phyloP scores from a whole-genome alignment of 305 asterid species.

The Fraxinus sp. region DNA sequence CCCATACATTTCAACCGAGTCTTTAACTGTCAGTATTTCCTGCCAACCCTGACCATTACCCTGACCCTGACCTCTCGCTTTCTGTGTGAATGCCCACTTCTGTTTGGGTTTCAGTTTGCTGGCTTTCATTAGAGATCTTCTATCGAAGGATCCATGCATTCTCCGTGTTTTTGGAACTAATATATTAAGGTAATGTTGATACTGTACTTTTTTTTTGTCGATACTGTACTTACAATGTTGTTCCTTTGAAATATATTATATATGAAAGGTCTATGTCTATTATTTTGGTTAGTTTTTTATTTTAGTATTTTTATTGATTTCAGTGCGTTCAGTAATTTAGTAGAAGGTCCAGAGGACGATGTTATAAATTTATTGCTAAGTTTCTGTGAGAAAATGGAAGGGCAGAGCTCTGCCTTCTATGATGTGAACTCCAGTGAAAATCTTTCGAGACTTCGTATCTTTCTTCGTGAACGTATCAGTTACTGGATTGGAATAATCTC shows the following conservation, averaged over 20 bases:
- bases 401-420: slow-evolving; percentile 39
- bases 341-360: slow-evolving; percentile 57
- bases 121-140: slow-evolving; percentile 58
- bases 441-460: slow-evolving; percentile 39
- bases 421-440: slow-evolving; percentile 44
- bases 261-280: slow-evolving; percentile 5
- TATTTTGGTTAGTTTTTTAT: slow-evolving; percentile 10
- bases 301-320: slow-evolving; percentile 35
- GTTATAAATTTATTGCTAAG: slow-evolving; percentile 57
- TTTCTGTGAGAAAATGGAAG: slow-evolving; percentile 65
- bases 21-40: neutral
- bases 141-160: slow-evolving; percentile 50
- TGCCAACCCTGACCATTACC: neutral
- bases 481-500: slow-evolving; percentile 51
- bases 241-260: slow-evolving; percentile 14
- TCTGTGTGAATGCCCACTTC: slow-evolving; percentile 25
- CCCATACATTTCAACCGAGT: slow-evolving; percentile 20
- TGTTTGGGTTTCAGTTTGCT: slow-evolving; percentile 57
- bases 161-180: slow-evolving; percentile 49
- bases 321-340: slow-evolving; percentile 75
- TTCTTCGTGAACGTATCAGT: slow-evolving; percentile 43
- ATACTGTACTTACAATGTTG: slow-evolving; percentile 13
- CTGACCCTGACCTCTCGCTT: slow-evolving; percentile 3
- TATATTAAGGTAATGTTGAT: slow-evolving; percentile 55
- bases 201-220: neutral